A percentile compares a stretch with the other conserved stretches of the same genome.
phyloP scores from a whole-genome alignment of 2,329 filamentous ascomycete species.

The Alternaria conjuncta region DNA sequence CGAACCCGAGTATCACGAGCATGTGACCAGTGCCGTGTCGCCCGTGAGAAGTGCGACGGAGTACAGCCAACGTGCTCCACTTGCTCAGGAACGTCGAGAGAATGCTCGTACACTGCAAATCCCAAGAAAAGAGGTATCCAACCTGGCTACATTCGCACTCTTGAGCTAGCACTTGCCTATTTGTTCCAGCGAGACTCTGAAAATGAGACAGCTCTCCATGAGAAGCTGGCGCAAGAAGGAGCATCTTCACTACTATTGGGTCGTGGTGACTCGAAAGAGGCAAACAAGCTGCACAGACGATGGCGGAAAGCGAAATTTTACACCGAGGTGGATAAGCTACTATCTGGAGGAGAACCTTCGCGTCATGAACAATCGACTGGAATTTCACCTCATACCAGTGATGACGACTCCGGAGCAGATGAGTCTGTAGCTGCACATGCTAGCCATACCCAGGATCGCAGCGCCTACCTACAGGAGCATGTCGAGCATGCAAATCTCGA shows the following conservation, averaged over 20 bases:
- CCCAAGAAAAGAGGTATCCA: conserved; percentile 80
- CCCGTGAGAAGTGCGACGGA: conserved; percentile 76
- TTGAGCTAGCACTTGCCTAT: conserved; percentile 73
- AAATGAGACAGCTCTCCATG: conserved; percentile 61
- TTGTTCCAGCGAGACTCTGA: conserved; percentile 68
- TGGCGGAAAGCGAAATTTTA: conserved; percentile 70
- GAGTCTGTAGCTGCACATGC: conserved; percentile 6
- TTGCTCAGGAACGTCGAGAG: conserved; percentile 67
- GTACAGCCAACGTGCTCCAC: conserved; percentile 70
- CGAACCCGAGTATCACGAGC: conserved; percentile 71
- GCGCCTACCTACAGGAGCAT: background rate
- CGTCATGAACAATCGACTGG: conserved; percentile 24
- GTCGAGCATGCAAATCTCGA: background rate
- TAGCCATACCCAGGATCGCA: conserved; percentile 4
- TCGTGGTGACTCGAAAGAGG: conserved; percentile 58
- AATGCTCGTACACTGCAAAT: conserved; percentile 74
- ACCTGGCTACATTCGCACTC: conserved; percentile 77
- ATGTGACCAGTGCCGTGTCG: conserved; percentile 71
- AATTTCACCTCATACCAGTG: conserved; percentile 31
- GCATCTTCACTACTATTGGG: conserved; percentile 58
- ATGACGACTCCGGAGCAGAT: conserved; percentile 35
- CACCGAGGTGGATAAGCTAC: conserved; percentile 66
- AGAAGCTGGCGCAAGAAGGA: conserved; percentile 59
- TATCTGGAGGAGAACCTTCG: conserved; percentile 57
- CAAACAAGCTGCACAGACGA: conserved; percentile 64